Evolutionary conservation across 768 basidiomycete genomes (phyloP).

Genomic region (Podaxis sp.): DNA sequence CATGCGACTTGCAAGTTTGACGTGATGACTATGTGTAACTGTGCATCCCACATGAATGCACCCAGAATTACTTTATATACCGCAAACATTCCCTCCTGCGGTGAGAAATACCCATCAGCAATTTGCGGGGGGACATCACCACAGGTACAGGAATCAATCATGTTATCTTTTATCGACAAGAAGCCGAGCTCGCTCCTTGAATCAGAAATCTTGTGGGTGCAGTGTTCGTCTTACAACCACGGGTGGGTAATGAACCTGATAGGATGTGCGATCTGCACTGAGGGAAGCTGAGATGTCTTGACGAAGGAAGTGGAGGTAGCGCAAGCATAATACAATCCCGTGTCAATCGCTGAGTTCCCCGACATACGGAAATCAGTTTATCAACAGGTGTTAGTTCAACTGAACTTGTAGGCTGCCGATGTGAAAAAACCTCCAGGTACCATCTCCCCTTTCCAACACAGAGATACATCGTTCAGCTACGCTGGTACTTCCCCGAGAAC

Average conservation of each 20-base stretch:
- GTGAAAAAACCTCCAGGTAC: slow-evolving; percentile 43
- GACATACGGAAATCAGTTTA: neutral
- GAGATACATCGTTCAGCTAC: slow-evolving; percentile 24
- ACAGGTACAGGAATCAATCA: slow-evolving; percentile 4
- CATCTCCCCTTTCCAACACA: slow-evolving; percentile 55
- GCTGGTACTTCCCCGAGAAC: slow-evolving; percentile 11
- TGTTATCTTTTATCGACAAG: neutral
- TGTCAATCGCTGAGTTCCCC: neutral
- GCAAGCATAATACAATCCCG: slow-evolving; percentile 55
- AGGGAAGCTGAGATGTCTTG: slow-evolving; percentile 36
- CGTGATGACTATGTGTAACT: neutral
- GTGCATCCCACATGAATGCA: neutral
- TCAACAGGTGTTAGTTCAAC: slow-evolving; percentile 28
- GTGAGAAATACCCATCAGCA: neutral
- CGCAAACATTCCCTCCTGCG: neutral
- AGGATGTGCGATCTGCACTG: slow-evolving; percentile 40
- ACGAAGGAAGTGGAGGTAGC: slow-evolving; percentile 38
- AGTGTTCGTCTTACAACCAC: slow-evolving; percentile 32
- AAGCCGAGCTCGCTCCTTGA: neutral
- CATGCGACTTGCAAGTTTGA: neutral
- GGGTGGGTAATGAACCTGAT: slow-evolving; percentile 54
- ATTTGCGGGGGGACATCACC: neutral
- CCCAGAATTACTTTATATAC: neutral
- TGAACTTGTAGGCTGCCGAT: slow-evolving; percentile 41
- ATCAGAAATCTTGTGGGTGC: slow-evolving; percentile 33